Percentiles rank a stretch among this genome's conserved stretches.
Conservation (phyloP, 805 yeast genomes). For the Barnettozyma salicaria region DNA sequence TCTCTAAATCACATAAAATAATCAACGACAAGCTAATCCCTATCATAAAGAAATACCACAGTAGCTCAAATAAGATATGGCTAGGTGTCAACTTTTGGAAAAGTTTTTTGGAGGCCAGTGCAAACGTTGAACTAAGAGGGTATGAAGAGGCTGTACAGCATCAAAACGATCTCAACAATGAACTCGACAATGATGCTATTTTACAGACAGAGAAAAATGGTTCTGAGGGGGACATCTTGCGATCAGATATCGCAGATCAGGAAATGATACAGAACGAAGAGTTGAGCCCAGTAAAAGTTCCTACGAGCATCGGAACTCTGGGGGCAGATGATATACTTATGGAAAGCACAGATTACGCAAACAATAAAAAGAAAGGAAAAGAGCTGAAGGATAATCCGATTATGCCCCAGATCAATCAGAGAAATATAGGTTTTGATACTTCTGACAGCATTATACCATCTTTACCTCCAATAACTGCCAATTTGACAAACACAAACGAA, state of each 20-base stretch:
- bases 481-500: constrained; percentile 23
- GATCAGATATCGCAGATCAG: constrained; percentile 12
- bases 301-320: constrained; percentile 8
- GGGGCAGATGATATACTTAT: constrained; percentile 12
- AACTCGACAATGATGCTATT: constrained; percentile 3
- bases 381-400: constrained; percentile 21
- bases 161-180: constrained; percentile 4
- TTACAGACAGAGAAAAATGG: not conserved
- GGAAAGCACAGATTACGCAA: constrained; percentile 23
- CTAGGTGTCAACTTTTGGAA: constrained; percentile 69
- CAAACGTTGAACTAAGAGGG: constrained; percentile 54
- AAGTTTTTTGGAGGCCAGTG: constrained; percentile 68
- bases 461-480: constrained; percentile 20
- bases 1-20: constrained; percentile 59
- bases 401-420: constrained; percentile 20
- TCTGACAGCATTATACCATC: constrained; percentile 26
- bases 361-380: constrained; percentile 9
- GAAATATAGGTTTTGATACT: constrained; percentile 22
- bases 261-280: constrained; percentile 20
- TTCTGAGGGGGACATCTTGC: constrained; percentile 5
- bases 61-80: constrained; percentile 56
- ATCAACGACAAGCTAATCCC: constrained; percentile 68
- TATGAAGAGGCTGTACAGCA: constrained; percentile 36
- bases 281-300: constrained; percentile 25
- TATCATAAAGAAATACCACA: constrained; percentile 52